Evolutionary conservation across 805 yeast species (phyloP), one percentile per base, ranked within the genome.

Genomic region (Ogataea paraovalis): DNA sequence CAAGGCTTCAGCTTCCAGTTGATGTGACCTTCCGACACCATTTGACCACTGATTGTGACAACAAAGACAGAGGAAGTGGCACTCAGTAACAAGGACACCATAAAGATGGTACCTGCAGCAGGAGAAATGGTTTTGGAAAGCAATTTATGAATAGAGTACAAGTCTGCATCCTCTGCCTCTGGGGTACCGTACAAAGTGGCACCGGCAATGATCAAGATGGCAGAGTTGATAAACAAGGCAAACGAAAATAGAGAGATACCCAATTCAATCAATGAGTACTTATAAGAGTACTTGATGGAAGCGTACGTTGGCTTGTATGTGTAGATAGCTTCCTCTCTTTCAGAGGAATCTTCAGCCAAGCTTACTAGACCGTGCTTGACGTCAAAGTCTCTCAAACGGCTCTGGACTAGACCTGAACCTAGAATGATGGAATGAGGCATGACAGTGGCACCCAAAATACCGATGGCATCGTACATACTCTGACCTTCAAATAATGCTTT

Each of bases 1-100:
- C 96, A 88, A 6, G 96, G 96, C 53, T 70, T 74, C 38, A 85
- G 59, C 3, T 75, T 81, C 96, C 96, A 87, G 44, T 80, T 76
- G 43, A 89, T 71, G 62, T 86, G 92, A 1, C 96, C 96, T 64
- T 88, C 96, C 56, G 86, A 76, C 2, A 88, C 96, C 57, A 89
- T 85, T 64, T 89, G 96, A 10, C 96, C 96, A 0, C 94, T 89
- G 61, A 89, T 83, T 0, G 96, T 88, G 60, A 96, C 88, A 2
- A 89, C 91, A 42, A 89, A 81, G 37, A 96, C 94, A 0, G 96
- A 94, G 44, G 88, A 80, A 57, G 84, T 87, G 7, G 96, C 96
- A 50, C 89, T 80, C 51, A 83, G 74, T 36, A 89, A 69, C 40
- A 88, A 69, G 1, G 96, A 96, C 41, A 87, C 66, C 85, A 87